Percentiles rank a stretch among this genome's conserved stretches.
These are phyloP conservation scores for Pholiota conissans DNA, from an alignment of 768 basidiomycete species.

Conservation along the genomic window DNA sequence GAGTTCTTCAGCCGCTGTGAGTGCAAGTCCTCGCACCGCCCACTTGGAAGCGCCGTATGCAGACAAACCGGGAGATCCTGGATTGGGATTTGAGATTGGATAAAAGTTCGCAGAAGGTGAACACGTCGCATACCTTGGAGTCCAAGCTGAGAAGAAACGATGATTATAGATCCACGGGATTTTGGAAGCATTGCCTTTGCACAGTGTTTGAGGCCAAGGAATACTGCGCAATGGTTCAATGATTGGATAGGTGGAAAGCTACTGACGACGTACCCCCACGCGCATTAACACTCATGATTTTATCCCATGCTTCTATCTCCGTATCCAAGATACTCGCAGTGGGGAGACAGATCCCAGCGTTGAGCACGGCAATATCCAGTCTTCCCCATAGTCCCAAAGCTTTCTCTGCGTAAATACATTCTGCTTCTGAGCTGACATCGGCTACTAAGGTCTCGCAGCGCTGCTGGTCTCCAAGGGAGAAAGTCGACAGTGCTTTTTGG, in stretches of 20 bases:
- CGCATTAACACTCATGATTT: slow-evolving; percentile 2
- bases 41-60: slow-evolving; percentile 10
- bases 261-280: not conserved
- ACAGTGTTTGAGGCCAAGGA: not conserved
- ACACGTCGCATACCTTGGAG: not conserved
- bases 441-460: not conserved
- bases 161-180: not conserved
- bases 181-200: not conserved
- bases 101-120: too few species aligned
- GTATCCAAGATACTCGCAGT: not conserved
- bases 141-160: not conserved
- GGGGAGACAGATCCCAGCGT: slow-evolving; percentile 5
- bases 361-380: slow-evolving; percentile 6
- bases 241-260: not conserved
- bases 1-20: slow-evolving; percentile 5
- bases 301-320: not conserved
- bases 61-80: slow-evolving; percentile 2
- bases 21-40: slow-evolving; percentile 3
- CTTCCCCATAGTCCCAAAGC: not conserved
- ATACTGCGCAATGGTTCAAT: not conserved
- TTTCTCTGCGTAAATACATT: not conserved
- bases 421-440: not conserved
- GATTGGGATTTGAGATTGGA: too few species aligned
- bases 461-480: not conserved
- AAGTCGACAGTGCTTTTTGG: not conserved